These are phyloP conservation scores for Trametes gibbosa DNA, from an alignment of 768 basidiomycete species.

Conservation along the genomic window DNA sequence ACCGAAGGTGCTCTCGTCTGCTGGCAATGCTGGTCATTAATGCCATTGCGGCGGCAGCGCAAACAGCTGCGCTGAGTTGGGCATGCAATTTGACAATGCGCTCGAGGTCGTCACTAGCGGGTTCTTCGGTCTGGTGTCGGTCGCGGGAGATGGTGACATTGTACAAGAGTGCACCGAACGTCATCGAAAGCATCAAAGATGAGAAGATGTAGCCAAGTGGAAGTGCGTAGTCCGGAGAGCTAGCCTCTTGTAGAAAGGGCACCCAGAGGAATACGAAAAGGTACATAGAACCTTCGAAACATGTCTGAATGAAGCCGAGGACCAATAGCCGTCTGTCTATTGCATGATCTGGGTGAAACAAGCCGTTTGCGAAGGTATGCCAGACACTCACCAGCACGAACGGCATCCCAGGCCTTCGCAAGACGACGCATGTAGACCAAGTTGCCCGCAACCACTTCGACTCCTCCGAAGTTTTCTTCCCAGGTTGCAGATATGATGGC, in stretches of 20 bases:
- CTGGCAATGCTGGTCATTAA: conserved; percentile 49
- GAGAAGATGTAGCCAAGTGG: conserved; percentile 82
- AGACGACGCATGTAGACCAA: conserved; percentile 53
- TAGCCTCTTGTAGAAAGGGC: conserved; percentile 64
- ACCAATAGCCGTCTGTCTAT: conserved; percentile 60
- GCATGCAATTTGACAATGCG: conserved; percentile 58
- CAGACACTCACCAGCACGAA: conserved; percentile 25
- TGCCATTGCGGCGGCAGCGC: conserved; percentile 54
- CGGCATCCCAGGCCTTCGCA: conserved; percentile 54
- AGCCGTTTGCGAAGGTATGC: neutral
- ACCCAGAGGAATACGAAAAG: conserved; percentile 86
- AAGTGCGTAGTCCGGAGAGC: conserved; percentile 39
- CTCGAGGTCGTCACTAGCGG: conserved; percentile 20
- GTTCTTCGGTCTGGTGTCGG: too few relatives aligned
- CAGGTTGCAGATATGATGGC: conserved; percentile 56
- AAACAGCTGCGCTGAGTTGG: conserved; percentile 63
- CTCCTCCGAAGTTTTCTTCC: conserved; percentile 66
- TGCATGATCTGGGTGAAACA: neutral
- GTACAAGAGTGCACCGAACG: conserved; percentile 73
- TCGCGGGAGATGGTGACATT: conserved; percentile 40
- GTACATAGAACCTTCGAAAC: conserved; percentile 85
- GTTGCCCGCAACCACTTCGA: conserved; percentile 13
- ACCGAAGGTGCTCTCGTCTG: conserved; percentile 47
- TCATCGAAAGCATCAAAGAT: conserved; percentile 79
- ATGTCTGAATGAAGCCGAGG: conserved; percentile 72